Evolutionary conservation across 352 stramenopile genomes (phyloP).

Genomic region (Phytophthora multivora): DNA sequence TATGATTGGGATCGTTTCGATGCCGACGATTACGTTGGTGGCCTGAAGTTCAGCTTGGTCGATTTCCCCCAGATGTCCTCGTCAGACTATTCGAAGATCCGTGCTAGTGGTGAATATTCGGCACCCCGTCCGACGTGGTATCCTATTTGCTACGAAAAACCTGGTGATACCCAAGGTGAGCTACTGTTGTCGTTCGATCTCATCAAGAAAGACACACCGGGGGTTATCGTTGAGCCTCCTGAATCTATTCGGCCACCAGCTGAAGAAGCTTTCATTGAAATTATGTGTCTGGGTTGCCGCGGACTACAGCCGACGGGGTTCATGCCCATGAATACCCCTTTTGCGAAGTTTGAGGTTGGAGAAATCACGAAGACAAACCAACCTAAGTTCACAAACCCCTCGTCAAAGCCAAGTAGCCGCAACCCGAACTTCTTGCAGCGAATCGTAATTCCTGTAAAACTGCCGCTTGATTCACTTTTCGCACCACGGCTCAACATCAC

Average conservation of each 20-base stretch:
- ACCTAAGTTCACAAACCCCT: constrained; percentile 73
- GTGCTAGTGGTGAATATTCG: constrained; percentile 53
- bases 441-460: constrained; percentile 80
- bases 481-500: constrained; percentile 84
- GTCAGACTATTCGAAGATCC: constrained; percentile 58
- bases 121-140: constrained; percentile 75
- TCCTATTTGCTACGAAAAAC: constrained; percentile 59
- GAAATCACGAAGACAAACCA: constrained; percentile 64
- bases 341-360: constrained; percentile 85
- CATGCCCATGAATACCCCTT: constrained; percentile 85
- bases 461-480: constrained; percentile 88
- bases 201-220: constrained; percentile 69
- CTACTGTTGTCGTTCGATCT: constrained; percentile 81
- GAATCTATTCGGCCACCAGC: constrained; percentile 61
- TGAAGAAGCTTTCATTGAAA: constrained; percentile 78
- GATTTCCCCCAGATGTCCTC: constrained; percentile 68
- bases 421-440: constrained; percentile 92
- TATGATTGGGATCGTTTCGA: constrained; percentile 82
- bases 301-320: constrained; percentile 81
- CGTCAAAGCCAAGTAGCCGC: constrained; percentile 72
- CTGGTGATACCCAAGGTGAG: constrained; percentile 74
- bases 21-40: constrained; percentile 74
- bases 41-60: constrained; percentile 57
- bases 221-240: constrained; percentile 59
- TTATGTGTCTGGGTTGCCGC: constrained; percentile 80